phyloP scores from a whole-genome alignment of 805 yeast genomes.

The Cyberlindnera xishuangbannaensis region DNA sequence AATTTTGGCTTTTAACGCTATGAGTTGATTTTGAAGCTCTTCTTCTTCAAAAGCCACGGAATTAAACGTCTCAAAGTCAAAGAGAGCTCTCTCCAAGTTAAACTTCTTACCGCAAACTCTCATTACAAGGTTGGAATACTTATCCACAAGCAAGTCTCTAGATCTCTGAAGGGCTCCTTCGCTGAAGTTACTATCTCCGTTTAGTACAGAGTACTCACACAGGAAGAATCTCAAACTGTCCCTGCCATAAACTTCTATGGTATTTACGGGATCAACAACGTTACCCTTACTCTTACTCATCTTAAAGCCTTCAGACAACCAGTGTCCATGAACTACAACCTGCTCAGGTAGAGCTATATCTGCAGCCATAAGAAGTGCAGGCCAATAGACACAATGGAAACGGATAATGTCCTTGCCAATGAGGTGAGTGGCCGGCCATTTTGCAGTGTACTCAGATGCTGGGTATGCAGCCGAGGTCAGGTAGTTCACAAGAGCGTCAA shows the following conservation, averaged over 20 bases:
- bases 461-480: conserved; percentile 68
- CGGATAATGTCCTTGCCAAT: conserved; percentile 88
- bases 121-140: conserved; percentile 73
- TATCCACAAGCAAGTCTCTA: conserved; percentile 68
- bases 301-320: conserved; percentile 84
- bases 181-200: conserved; percentile 74
- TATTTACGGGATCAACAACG: conserved; percentile 84
- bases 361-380: conserved; percentile 82
- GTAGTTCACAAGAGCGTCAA: conserved; percentile 88
- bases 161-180: conserved; percentile 46
- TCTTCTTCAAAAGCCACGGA: conserved; percentile 7
- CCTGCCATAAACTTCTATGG: conserved; percentile 57
- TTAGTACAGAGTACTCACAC: conserved; percentile 68
- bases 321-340: conserved; percentile 87
- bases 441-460: conserved; percentile 12
- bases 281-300: conserved; percentile 94
- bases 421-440: conserved; percentile 49
- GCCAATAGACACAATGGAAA: conserved; percentile 94
- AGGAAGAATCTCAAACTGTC: conserved; percentile 73
- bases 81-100: conserved; percentile 41
- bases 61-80: conserved; percentile 4
- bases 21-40: conserved; percentile 7
- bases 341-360: conserved; percentile 62
- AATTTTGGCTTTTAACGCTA: conserved; percentile 27
- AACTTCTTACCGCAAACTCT: conserved; percentile 73